phyloP scores from a whole-genome alignment of 2,329 filamentous ascomycete species.

The Colletotrichum liriopes region DNA sequence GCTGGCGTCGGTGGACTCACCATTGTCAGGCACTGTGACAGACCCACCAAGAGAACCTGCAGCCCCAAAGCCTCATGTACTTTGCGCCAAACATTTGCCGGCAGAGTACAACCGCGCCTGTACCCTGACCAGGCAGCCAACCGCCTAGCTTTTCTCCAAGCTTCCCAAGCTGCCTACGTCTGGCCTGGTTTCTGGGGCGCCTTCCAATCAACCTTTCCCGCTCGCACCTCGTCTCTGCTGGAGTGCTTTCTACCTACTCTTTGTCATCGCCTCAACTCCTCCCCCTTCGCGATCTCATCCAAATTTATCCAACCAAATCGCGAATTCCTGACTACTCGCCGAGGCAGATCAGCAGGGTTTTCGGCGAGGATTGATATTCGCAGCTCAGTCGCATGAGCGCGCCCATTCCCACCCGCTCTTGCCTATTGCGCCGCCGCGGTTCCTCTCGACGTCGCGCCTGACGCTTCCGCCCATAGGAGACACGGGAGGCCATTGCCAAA shows the following conservation, averaged over 20 bases:
- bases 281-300: conserved; percentile 7
- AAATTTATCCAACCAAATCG: neutral
- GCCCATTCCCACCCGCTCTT: neutral
- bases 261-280: conserved; percentile 27
- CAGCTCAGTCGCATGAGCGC: neutral
- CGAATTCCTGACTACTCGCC: neutral
- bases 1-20: conserved; percentile 11
- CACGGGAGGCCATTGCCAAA: neutral
- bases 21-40: conserved; percentile 13
- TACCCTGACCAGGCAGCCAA: conserved; percentile 10
- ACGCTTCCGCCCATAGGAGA: neutral
- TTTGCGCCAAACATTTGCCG: neutral
- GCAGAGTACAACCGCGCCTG: conserved; percentile 4
- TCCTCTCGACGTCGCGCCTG: conserved; percentile 6
- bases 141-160: conserved; percentile 40
- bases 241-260: neutral
- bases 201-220: conserved; percentile 27
- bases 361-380: conserved; percentile 1
- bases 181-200: conserved; percentile 27
- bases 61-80: conserved; percentile 10
- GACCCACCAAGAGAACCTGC: conserved; percentile 9
- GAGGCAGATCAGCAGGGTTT: neutral
- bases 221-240: conserved; percentile 14
- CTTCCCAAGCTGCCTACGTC: conserved; percentile 30
- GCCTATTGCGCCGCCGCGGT: conserved; percentile 13